Evolutionary conservation across 2,329 filamentous ascomycete genomes (phyloP).

Genomic region (Penicillium freii): DNA sequence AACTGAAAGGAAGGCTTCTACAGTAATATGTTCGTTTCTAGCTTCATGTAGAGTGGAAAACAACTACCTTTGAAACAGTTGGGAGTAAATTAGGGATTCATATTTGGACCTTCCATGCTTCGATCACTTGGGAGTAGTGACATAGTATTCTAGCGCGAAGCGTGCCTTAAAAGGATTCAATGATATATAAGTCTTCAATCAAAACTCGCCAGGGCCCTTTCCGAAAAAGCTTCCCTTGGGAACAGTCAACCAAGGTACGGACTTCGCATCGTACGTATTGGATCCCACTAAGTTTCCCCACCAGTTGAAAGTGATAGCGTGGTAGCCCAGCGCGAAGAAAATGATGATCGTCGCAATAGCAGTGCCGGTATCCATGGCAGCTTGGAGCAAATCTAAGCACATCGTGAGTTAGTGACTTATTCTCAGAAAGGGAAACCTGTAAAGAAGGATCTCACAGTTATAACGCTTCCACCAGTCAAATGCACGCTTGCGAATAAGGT

Average conservation of each 20-base stretch:
- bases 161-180: background rate
- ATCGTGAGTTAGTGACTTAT: background rate
- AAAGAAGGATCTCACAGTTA: slow-evolving; percentile 24
- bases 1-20: no score
- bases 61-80: no score
- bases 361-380: slow-evolving; percentile 37
- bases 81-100: background rate
- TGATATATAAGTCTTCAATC: background rate
- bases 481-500: slow-evolving; percentile 29
- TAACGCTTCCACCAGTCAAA: slow-evolving; percentile 37
- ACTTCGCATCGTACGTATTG: slow-evolving; percentile 37
- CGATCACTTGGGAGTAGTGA: background rate
- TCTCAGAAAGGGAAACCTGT: slow-evolving; percentile 14
- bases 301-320: slow-evolving; percentile 32
- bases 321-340: slow-evolving; percentile 36
- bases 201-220: slow-evolving; percentile 26
- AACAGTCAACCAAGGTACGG: slow-evolving; percentile 34
- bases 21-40: no score
- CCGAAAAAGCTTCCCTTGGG: slow-evolving; percentile 32
- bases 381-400: slow-evolving; percentile 15
- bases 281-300: slow-evolving; percentile 39
- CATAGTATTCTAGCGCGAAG: background rate
- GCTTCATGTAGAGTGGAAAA: no score
- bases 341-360: slow-evolving; percentile 34
- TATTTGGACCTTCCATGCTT: background rate